phyloP scores from a whole-genome alignment of 2,329 filamentous ascomycete species.

The Apiospora sp. region DNA sequence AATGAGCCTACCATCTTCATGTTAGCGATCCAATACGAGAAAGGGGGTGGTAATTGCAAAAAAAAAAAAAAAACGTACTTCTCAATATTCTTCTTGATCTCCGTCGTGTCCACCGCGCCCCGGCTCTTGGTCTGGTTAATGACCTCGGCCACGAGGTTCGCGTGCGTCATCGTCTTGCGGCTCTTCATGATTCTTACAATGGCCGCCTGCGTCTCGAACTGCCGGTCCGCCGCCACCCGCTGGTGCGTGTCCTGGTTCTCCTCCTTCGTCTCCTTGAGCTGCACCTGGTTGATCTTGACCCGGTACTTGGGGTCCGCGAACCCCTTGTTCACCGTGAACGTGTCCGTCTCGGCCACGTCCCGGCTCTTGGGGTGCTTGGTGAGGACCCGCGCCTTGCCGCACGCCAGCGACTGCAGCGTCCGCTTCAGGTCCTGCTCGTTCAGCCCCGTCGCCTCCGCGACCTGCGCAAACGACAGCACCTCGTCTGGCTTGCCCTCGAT shows the following conservation, averaged over 20 bases:
- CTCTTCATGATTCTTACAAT: conserved; percentile 98
- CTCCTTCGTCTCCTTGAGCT: conserved; percentile 92
- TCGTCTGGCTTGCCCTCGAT: conserved; percentile 60
- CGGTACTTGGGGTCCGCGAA: conserved; percentile 86
- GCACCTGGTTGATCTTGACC: conserved; percentile 99
- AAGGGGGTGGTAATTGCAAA: not conserved
- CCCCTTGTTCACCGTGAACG: conserved; percentile 79
- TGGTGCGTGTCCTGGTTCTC: conserved; percentile 96
- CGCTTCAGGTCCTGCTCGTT: conserved; percentile 81
- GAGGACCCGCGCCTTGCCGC: conserved; percentile 85
- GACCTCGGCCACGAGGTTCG: conserved; percentile 89
- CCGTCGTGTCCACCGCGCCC: conserved; percentile 82
- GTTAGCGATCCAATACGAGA: no score
- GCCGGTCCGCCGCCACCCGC: conserved; percentile 84
- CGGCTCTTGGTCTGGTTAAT: conserved; percentile 89
- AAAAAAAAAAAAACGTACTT: conserved; percentile 65
- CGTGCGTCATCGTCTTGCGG: conserved; percentile 84
- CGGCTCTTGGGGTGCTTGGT: conserved; percentile 84
- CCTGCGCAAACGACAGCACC: conserved; percentile 76
- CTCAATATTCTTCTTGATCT: conserved; percentile 98
- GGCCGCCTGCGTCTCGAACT: conserved; percentile 96
- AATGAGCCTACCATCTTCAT: conserved; percentile 69
- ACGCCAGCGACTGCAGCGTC: conserved; percentile 94
- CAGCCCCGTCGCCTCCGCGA: conserved; percentile 77
- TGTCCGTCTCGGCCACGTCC: conserved; percentile 81